Conservation (phyloP, 371 early-diverging fungal genomes). For the Saksenaea oblongispora region DNA sequence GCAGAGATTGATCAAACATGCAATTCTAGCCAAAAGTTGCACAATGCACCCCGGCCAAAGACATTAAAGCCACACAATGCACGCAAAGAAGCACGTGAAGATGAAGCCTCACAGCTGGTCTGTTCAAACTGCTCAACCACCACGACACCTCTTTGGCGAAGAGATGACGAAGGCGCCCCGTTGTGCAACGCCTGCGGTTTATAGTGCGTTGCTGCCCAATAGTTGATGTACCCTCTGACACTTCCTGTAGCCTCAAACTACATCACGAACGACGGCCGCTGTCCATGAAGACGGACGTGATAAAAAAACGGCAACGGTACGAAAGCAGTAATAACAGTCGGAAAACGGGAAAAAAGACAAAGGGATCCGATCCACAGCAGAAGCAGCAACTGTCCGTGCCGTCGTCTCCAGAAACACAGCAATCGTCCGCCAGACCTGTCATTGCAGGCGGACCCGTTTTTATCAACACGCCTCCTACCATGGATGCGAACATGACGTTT, state of each 20-base stretch:
- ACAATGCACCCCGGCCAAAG: slow-evolving; percentile 68
- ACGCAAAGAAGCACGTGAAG: slow-evolving; percentile 36
- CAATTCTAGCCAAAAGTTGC: slow-evolving; percentile 62
- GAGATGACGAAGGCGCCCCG: slow-evolving; percentile 79
- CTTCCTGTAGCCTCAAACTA: slow-evolving; percentile 59
- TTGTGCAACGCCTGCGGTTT: slow-evolving; percentile 97
- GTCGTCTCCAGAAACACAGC: slow-evolving; percentile 9
- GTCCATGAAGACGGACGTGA: slow-evolving; percentile 74
- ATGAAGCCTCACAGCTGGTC: slow-evolving; percentile 46
- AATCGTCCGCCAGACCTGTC: background rate
- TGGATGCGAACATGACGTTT: slow-evolving; percentile 1
- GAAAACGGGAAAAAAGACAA: slow-evolving; percentile 17
- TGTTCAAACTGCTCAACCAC: slow-evolving; percentile 91
- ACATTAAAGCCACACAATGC: slow-evolving; percentile 39
- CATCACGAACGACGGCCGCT: slow-evolving; percentile 81
- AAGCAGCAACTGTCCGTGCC: slow-evolving; percentile 6
- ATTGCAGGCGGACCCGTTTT: background rate
- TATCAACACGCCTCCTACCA: background rate
- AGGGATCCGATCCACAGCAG: slow-evolving; percentile 12
- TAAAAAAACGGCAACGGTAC: slow-evolving; percentile 76
- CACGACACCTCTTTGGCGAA: slow-evolving; percentile 94
- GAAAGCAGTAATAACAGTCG: slow-evolving; percentile 42
- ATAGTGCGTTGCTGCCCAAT: slow-evolving; percentile 61
- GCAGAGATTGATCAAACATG: background rate
- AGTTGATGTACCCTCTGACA: slow-evolving; percentile 1